phyloP scores from a whole-genome alignment of 2,329 filamentous ascomycete genomes.

The Ascochyta rabiei region DNA sequence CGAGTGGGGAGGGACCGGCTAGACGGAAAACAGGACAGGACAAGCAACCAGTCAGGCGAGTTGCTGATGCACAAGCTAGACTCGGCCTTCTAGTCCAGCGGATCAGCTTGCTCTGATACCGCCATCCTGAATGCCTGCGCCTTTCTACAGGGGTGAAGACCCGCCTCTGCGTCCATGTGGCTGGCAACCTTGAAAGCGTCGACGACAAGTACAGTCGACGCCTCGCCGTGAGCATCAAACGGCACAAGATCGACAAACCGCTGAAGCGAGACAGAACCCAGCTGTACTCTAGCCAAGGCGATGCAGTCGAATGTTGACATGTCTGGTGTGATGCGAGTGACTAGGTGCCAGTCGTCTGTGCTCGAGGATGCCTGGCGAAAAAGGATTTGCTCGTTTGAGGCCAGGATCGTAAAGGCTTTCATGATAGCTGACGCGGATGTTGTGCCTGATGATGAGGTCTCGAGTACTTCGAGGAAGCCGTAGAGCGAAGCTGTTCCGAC shows the following conservation, averaged over 20 bases:
- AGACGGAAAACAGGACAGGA: too few relatives aligned
- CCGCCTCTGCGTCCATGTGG: slow-evolving; percentile 31
- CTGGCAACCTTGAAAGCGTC: slow-evolving; percentile 38
- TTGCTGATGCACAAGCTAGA: too few relatives aligned
- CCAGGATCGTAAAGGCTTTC: slow-evolving; percentile 34
- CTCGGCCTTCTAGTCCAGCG: too few relatives aligned
- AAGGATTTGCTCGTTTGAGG: slow-evolving; percentile 34
- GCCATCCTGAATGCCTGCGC: slow-evolving; percentile 35
- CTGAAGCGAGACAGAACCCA: slow-evolving; percentile 35
- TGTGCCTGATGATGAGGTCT: slow-evolving; percentile 23
- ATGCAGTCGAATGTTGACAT: slow-evolving; percentile 30
- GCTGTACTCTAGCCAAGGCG: slow-evolving; percentile 29
- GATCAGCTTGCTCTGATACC: slow-evolving; percentile 12
- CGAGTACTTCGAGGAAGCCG: slow-evolving; percentile 37
- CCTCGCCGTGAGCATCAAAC: slow-evolving; percentile 29
- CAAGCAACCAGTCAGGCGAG: too few relatives aligned
- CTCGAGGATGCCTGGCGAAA: slow-evolving; percentile 31
- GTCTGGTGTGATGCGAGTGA: slow-evolving; percentile 31
- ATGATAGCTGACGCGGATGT: slow-evolving; percentile 29
- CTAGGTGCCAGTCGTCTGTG: slow-evolving; percentile 34
- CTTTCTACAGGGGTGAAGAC: slow-evolving; percentile 24
- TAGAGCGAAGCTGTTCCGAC: slow-evolving; percentile 41
- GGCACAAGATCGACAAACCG: slow-evolving; percentile 35
- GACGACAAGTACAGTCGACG: slow-evolving; percentile 27
- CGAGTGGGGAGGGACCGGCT: too few relatives aligned